Conservation (phyloP, 1,284 basidiomycete genomes). For the Xanthoconium separans region DNA sequence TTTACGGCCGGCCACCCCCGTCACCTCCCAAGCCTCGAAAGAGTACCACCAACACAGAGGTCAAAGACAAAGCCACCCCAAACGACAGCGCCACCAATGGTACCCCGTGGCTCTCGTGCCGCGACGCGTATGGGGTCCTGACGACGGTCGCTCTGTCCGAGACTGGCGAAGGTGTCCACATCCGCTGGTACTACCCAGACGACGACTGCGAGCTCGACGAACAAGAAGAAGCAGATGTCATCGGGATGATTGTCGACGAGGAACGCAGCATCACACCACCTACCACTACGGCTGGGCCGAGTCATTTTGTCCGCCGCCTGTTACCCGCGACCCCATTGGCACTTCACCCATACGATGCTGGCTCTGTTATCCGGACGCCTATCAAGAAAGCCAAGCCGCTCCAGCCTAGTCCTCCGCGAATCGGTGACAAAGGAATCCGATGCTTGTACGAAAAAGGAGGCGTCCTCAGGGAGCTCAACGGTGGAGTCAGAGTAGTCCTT, state of each 20-base stretch:
- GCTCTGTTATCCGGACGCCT: constrained; percentile 31
- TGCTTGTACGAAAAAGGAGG: constrained; percentile 22
- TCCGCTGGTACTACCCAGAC: constrained; percentile 20
- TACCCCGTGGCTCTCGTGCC: constrained; percentile 21
- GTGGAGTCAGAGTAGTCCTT: constrained; percentile 19
- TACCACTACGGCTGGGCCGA: not conserved
- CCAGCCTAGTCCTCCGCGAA: constrained; percentile 25
- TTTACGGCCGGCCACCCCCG: constrained; percentile 16
- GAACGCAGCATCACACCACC: constrained; percentile 18
- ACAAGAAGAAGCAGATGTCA: constrained; percentile 1
- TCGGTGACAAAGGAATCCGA: constrained; percentile 28
- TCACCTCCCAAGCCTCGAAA: constrained; percentile 10
- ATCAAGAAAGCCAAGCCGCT: constrained; percentile 31
- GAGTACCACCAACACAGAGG: not conserved
- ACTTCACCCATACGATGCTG: constrained; percentile 23
- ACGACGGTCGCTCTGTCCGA: constrained; percentile 20
- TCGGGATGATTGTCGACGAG: constrained; percentile 15
- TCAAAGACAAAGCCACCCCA: not conserved
- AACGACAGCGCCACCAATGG: not conserved
- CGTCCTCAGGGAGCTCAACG: constrained; percentile 13
- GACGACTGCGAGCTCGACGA: constrained; percentile 5
- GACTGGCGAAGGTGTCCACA: constrained; percentile 22
- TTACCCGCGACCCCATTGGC: constrained; percentile 28
- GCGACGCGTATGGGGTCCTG: constrained; percentile 12
- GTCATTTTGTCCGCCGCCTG: not conserved